Evolutionary conservation across 805 yeast genomes (phyloP).

Genomic region (Monosporozyma unispora): DNA sequence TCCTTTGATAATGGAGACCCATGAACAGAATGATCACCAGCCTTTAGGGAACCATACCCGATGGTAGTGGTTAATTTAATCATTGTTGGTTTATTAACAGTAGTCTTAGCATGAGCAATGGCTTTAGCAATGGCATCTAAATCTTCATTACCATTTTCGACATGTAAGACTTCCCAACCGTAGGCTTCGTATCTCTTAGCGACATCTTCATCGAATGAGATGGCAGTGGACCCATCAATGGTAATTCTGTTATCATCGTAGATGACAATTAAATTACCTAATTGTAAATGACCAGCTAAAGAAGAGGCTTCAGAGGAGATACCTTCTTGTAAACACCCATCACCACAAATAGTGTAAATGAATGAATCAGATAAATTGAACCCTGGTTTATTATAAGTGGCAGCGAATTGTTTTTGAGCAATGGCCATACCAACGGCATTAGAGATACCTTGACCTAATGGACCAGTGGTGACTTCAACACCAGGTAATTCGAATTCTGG

Average conservation of each 20-base stretch:
- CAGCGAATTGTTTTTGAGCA: constrained; percentile 87
- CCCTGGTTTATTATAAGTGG: constrained; percentile 80
- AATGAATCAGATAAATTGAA: constrained; percentile 60
- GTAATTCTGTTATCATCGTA: constrained; percentile 97
- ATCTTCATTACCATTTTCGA: constrained; percentile 76
- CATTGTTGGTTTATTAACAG: constrained; percentile 75
- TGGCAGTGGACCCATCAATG: constrained; percentile 85
- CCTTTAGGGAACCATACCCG: constrained; percentile 81
- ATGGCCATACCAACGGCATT: constrained; percentile 96
- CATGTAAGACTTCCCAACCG: constrained; percentile 84
- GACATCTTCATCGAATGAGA: constrained; percentile 93
- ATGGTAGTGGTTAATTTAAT: constrained; percentile 85
- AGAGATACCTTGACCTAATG: constrained; percentile 94
- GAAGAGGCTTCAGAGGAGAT: constrained; percentile 91
- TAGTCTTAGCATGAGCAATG: constrained; percentile 69
- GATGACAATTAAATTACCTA: constrained; percentile 86
- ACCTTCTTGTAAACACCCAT: constrained; percentile 98
- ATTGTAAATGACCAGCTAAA: constrained; percentile 90
- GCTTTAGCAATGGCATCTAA: constrained; percentile 62
- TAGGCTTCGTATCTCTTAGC: constrained; percentile 75
- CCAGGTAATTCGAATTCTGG: constrained; percentile 92
- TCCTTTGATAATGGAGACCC: constrained; percentile 94
- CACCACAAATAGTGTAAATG: constrained; percentile 82
- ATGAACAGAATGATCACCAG: constrained; percentile 88
- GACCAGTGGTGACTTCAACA: constrained; percentile 96